Base-by-base conservation (phyloP, 2,329 filamentous ascomycete genomes). In the Neofusicoccum sp. region DNA sequence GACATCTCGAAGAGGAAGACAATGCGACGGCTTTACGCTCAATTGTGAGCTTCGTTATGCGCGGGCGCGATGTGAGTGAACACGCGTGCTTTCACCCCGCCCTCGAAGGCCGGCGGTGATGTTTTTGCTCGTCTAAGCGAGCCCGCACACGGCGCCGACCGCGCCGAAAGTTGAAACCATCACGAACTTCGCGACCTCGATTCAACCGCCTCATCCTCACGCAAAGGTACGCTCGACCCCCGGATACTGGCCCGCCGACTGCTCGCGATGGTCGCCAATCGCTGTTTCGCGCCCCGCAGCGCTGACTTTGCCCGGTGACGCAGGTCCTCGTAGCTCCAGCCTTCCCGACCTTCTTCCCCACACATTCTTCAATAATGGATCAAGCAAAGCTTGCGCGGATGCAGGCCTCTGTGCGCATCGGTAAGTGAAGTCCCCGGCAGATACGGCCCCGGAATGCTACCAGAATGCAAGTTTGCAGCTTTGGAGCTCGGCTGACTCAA, bases 371-470 rank as follows among this genome's bases (percentile, higher is more conserved):
- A 75, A 76, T 69, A 71, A 77, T 77, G 75, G 75, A 77, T 75
- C 73, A 76, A 66, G 75, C 73, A 68, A 77, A 77, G 74, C 71
- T 77, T 68, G 75, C 75, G 68, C 71, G 73, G 65, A 76, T 77
- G 74, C 75, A 77, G 64, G 72, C 73, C 69, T 73, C 70, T 66
- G 75, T 77, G 67, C 75, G 75, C 67, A 77, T 77, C 69, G 75
- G 75, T 77, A 72, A 59, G 75, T 76, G 62, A 20, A 60, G 24
- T 14, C 8, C 40, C 31, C 30, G 40, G 31, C 16, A 40, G 41
- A 43, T 36, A 28, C 26, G 8, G 20, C 24, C n/a, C 11, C 8
- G 9, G 62, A 56, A 28, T 34, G 47, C 49, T 54, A 11, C 49
- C 31, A 33, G 41, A 34, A 33, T 44, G 31, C 34, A 38, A 44